Evolutionary conservation across 2,329 filamentous ascomycete species (phyloP), one percentile per base, ranked within the genome.

Genomic region (Raffaelea deltoideospora): DNA sequence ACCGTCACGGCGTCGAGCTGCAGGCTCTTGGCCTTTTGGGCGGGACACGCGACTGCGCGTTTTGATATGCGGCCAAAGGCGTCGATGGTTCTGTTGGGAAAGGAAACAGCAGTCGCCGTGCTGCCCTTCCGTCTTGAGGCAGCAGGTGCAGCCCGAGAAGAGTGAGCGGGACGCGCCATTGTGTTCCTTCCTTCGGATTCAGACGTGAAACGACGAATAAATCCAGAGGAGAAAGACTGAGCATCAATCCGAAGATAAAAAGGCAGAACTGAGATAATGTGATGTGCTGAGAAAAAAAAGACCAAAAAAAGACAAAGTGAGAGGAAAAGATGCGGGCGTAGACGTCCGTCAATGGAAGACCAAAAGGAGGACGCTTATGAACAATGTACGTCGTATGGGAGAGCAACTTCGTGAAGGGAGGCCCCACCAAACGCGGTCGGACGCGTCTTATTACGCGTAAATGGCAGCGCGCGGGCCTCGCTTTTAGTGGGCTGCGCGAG

Each of bases 51-150:
- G 37, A n/a, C 37, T 31, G 41, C 38, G 6, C 46, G 41, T 38
- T 49, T 50, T 20, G 45, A 46, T 3, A 48, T 36, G 29, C 47
- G 47, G 33, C 44, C 45, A 26, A 44, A 50, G 37, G 28, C 41
- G 40, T 42, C 39, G 35, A 47, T 46, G 40, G 39, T 41, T 17
- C 39, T 13, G n/a, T 18, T 18, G 28, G n/a, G 18, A 19, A 23
- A 24, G 20, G 40, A 24, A 30, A 24, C 8, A 14, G 33, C 35
- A 18, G 33, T 33, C 2, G 32, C 32, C 28, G 38, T 20, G 28
- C 26, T 29, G 24, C 27, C 20, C 24, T 38, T 38, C n/a, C 33
- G 33, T 31, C 22, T 41, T 18, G 29, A 30, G 7, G 37, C 31
- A 40, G 42, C 37, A 43, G 33, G 38, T 27, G 38, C 41, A 30